Conservation (phyloP, 208 protist species). For the Leishmania tarentolae region DNA sequence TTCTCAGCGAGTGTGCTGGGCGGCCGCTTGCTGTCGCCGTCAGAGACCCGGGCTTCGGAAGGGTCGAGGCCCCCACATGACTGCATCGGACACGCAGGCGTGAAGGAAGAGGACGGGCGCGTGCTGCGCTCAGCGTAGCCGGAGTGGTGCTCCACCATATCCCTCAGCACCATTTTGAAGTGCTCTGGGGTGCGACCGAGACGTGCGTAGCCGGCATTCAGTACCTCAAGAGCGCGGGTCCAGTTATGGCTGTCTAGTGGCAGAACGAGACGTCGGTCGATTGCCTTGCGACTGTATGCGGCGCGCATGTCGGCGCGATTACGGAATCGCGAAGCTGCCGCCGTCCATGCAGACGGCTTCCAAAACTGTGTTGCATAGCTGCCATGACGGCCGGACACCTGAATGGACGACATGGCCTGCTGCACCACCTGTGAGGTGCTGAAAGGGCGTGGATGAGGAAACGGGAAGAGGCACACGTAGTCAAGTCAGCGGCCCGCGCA, state of each 20-base stretch:
- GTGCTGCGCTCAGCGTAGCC: slow-evolving; percentile 16
- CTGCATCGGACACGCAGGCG: neutral
- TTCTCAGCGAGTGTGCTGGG: neutral
- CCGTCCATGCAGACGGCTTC: slow-evolving; percentile 12
- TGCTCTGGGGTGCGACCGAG: slow-evolving; percentile 70
- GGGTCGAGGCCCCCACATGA: neutral
- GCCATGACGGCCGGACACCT: slow-evolving; percentile 77
- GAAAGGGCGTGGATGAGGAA: neutral
- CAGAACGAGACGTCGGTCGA: slow-evolving; percentile 82
- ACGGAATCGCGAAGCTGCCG: slow-evolving; percentile 23
- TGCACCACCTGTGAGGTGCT: neutral
- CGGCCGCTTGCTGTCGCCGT: too few relatives aligned
- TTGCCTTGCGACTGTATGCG: slow-evolving; percentile 61
- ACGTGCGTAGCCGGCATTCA: slow-evolving; percentile 65
- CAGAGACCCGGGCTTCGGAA: neutral
- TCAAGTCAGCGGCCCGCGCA: neutral
- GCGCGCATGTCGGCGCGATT: slow-evolving; percentile 46
- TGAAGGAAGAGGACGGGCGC: neutral
- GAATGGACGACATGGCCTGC: slow-evolving; percentile 29
- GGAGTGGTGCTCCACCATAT: slow-evolving; percentile 51
- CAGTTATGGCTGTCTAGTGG: slow-evolving; percentile 83
- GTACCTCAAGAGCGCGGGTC: slow-evolving; percentile 80
- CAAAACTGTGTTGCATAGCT: slow-evolving; percentile 85
- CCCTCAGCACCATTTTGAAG: slow-evolving; percentile 72
- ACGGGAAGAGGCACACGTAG: neutral